Percentiles rank a stretch among this genome's conserved stretches.
These are phyloP conservation scores for Penicillium brasilianum DNA, from an alignment of 2,329 filamentous ascomycete genomes.

Conservation along the genomic window DNA sequence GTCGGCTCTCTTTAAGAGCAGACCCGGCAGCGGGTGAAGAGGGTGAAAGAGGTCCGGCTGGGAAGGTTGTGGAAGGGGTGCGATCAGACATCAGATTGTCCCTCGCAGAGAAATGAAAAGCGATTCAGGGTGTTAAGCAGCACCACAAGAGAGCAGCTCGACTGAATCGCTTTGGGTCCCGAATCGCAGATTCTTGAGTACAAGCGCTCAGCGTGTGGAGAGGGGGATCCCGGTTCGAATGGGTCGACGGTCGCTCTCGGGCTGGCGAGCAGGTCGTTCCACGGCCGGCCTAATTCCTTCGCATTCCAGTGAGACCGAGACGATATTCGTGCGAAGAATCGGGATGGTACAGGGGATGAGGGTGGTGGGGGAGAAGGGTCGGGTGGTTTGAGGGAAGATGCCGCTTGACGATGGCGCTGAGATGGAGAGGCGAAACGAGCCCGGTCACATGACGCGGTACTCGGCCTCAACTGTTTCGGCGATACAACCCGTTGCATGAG, in stretches of 20 bases:
- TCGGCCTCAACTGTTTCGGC: constrained; percentile 14
- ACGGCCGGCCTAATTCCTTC: constrained; percentile 40
- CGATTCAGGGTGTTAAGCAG: constrained; percentile 16
- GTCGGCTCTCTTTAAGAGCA: constrained; percentile 43
- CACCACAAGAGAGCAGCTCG: constrained; percentile 23
- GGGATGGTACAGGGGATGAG: constrained; percentile 21
- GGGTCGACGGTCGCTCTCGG: constrained; percentile 41
- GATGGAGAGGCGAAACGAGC: constrained; percentile 41
- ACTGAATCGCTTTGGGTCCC: constrained; percentile 21
- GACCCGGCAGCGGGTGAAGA: constrained; percentile 48
- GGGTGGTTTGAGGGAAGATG: constrained; percentile 26
- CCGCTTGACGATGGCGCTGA: constrained; percentile 26
- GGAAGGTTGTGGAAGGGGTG: constrained; percentile 40
- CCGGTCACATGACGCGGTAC: constrained; percentile 34
- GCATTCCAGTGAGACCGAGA: constrained; percentile 37
- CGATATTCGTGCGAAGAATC: constrained; percentile 22
- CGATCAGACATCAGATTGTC: constrained; percentile 47
- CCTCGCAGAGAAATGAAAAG: constrained; percentile 20
- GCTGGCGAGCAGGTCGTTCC: constrained; percentile 41
- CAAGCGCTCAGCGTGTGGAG: constrained; percentile 28
- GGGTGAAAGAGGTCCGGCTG: constrained; percentile 49
- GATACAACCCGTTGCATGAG: constrained; percentile 3
- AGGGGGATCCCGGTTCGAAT: constrained; percentile 36
- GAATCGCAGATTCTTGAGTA: constrained; percentile 26
- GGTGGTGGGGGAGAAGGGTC: constrained; percentile 26